phyloP scores from a whole-genome alignment of 164 flowering plant genomes.

The Umbellularia californica region DNA sequence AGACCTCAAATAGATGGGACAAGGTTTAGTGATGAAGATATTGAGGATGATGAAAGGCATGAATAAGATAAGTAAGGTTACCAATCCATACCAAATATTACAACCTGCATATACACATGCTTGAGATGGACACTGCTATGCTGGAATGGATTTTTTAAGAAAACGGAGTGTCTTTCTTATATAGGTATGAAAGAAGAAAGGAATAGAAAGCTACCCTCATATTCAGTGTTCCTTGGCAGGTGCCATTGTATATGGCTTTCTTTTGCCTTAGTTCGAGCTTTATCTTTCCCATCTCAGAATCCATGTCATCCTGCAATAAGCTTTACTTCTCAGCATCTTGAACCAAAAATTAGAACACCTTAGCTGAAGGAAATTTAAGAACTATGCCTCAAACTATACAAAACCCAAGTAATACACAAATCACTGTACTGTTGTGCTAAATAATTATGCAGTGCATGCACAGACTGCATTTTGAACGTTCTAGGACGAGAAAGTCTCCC shows the following conservation, averaged over 20 bases:
- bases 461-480: too few species aligned
- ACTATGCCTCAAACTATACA: not conserved
- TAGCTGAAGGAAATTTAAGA: not conserved
- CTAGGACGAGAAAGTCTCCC: too few species aligned
- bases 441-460: too few species aligned
- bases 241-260: constrained; percentile 20
- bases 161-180: not conserved
- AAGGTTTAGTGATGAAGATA: too few species aligned
- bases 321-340: not conserved
- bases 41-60: too few species aligned
- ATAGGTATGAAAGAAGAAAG: not conserved
- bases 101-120: too few species aligned
- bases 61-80: not conserved
- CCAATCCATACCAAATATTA: not conserved
- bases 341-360: not conserved
- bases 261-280: constrained; percentile 22
- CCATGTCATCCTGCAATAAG: constrained; percentile 18
- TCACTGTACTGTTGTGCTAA: too few species aligned
- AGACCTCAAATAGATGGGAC: too few species aligned
- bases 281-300: constrained; percentile 22
- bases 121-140: too few species aligned
- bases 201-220: constrained; percentile 17
- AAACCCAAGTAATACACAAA: not conserved
- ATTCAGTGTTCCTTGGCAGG: constrained; percentile 16
- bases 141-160: not conserved